phyloP scores from a whole-genome alignment of 2,329 filamentous ascomycete species.

The Colletotrichum ledebouriae region DNA sequence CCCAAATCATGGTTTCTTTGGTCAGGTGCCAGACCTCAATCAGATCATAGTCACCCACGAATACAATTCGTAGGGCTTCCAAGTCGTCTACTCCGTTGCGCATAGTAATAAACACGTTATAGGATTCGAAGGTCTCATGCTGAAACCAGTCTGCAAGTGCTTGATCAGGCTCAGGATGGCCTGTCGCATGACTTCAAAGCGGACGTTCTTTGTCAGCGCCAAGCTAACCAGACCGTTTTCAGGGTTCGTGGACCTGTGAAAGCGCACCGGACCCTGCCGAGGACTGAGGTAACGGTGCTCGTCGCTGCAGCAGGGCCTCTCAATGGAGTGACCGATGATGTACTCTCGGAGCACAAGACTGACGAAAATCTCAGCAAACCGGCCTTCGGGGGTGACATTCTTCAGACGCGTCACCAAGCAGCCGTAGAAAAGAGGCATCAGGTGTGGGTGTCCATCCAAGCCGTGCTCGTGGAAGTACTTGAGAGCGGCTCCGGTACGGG shows the following conservation, averaged over 20 bases:
- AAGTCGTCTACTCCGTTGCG: background rate
- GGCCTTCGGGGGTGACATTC: no score
- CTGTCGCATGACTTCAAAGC: background rate
- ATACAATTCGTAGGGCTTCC: background rate
- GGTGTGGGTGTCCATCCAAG: no score
- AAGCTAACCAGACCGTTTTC: background rate
- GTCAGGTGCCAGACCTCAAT: background rate
- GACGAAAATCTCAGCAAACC: no score
- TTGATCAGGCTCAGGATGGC: background rate
- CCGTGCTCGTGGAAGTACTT: no score
- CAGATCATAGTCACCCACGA: background rate
- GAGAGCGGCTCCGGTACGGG: no score
- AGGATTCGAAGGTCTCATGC: background rate
- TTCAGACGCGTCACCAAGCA: no score
- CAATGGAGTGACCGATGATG: no score
- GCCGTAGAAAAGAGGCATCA: no score
- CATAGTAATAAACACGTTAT: background rate
- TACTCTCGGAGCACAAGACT: no score
- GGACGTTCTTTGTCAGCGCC: background rate
- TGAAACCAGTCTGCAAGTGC: background rate
- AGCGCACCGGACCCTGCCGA: background rate
- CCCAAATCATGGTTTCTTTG: background rate
- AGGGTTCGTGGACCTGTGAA: background rate
- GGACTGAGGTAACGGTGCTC: constrained; percentile 59
- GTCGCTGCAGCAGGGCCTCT: background rate